Percentiles rank a stretch among this genome's conserved stretches.
phyloP scores from a whole-genome alignment of 2,329 filamentous ascomycete genomes.

The Clonostachys solani region DNA sequence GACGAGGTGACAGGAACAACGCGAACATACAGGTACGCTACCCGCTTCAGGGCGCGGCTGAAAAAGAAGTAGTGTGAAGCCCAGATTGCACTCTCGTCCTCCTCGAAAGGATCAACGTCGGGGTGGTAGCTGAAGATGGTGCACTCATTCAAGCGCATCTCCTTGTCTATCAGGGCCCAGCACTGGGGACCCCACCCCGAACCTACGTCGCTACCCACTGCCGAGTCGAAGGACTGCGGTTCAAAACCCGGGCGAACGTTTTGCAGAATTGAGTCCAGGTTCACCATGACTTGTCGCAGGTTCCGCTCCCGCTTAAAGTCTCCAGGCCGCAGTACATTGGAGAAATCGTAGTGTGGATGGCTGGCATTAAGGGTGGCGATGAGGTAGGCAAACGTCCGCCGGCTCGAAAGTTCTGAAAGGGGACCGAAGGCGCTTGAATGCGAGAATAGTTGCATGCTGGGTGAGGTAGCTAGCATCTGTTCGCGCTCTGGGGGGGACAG shows the following conservation, averaged over 20 bases:
- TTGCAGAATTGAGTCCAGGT: conserved; percentile 80
- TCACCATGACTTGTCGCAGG: conserved; percentile 77
- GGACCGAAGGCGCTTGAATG: conserved; percentile 90
- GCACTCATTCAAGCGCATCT: conserved; percentile 89
- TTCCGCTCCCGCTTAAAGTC: conserved; percentile 87
- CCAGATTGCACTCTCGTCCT: conserved; percentile 92
- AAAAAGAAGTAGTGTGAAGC: conserved; percentile 97
- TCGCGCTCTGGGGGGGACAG: conserved; percentile 78
- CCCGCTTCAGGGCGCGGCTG: conserved; percentile 86
- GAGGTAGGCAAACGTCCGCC: conserved; percentile 90
- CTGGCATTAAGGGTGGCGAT: conserved; percentile 96
- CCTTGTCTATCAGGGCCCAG: conserved; percentile 89
- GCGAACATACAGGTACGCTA: conserved; percentile 89
- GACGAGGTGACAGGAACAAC: conserved; percentile 75
- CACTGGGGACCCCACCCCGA: conserved; percentile 82
- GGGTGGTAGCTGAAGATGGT: conserved; percentile 87
- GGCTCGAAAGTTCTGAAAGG: conserved; percentile 80
- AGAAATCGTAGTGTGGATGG: conserved; percentile 91
- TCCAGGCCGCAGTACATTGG: conserved; percentile 78
- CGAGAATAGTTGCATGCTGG: conserved; percentile 54
- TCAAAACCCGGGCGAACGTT: conserved; percentile 70
- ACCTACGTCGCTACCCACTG: conserved; percentile 38
- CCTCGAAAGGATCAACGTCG: conserved; percentile 84
- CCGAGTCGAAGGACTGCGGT: conserved; percentile 34
- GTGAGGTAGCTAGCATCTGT: conserved; percentile 65